phyloP scores from a whole-genome alignment of 768 basidiomycete genomes.

The Pholiota microspora region DNA sequence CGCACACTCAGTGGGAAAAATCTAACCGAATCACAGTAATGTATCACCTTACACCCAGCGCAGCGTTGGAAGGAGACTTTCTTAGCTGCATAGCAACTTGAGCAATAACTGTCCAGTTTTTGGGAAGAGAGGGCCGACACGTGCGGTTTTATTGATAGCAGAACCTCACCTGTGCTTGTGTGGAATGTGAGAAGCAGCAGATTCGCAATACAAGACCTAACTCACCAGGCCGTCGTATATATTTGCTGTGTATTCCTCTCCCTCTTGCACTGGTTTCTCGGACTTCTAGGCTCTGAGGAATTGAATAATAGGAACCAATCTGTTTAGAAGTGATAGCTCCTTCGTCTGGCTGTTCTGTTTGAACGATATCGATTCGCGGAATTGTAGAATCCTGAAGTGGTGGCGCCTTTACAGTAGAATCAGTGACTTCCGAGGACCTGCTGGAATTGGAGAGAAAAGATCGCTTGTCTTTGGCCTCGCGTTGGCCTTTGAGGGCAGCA shows the following conservation, averaged over 20 bases:
- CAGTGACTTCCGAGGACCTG: no score
- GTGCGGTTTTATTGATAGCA: slow-evolving; percentile 60
- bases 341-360: no score
- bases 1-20: neutral
- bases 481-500: neutral
- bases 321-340: no score
- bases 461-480: neutral
- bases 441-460: slow-evolving; percentile 1
- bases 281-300: slow-evolving; percentile 24
- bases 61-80: slow-evolving; percentile 59
- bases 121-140: slow-evolving; percentile 63
- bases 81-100: slow-evolving; percentile 54
- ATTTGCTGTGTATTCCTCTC: slow-evolving; percentile 24
- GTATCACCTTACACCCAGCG: slow-evolving; percentile 62
- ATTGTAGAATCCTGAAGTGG: no score
- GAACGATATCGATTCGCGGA: no score
- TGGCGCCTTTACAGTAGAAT: no score
- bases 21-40: slow-evolving; percentile 77
- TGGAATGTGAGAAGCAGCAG: neutral
- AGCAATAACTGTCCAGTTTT: slow-evolving; percentile 64
- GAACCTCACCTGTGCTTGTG: slow-evolving; percentile 47
- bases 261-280: slow-evolving; percentile 14
- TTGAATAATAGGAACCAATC: slow-evolving; percentile 11
- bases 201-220: neutral
- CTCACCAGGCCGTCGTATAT: slow-evolving; percentile 21